Evolutionary conservation across 2,329 filamentous ascomycete species (phyloP).

Genomic region (Polychaeton citri): DNA sequence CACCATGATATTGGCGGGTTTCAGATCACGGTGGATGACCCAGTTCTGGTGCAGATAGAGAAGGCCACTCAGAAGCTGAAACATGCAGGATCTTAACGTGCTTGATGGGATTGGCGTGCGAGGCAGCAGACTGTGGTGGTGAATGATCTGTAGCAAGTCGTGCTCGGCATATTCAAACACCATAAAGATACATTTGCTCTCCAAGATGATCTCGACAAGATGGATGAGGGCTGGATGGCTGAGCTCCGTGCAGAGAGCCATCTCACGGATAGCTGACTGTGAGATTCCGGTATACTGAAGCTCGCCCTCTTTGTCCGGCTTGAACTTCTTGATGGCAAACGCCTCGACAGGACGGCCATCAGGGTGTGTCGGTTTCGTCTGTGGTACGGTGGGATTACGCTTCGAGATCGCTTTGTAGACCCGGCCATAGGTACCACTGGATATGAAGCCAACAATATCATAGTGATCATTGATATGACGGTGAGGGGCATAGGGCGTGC

Average conservation of each 20-base stretch:
- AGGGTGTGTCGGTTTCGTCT: slow-evolving; percentile 13
- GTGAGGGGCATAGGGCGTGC: slow-evolving; percentile 49
- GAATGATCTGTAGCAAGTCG: slow-evolving; percentile 92
- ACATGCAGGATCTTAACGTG: slow-evolving; percentile 88
- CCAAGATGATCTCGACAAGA: slow-evolving; percentile 86
- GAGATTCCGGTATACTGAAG: slow-evolving; percentile 96
- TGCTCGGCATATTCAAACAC: slow-evolving; percentile 98
- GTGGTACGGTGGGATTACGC: slow-evolving; percentile 46
- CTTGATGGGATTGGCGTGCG: slow-evolving; percentile 76
- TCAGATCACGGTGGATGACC: slow-evolving; percentile 93
- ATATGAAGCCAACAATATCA: slow-evolving; percentile 95
- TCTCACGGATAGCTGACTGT: slow-evolving; percentile 91
- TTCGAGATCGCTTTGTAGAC: slow-evolving; percentile 95
- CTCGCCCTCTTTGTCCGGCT: slow-evolving; percentile 96
- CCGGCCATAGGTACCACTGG: slow-evolving; percentile 90
- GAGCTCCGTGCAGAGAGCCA: slow-evolving; percentile 90
- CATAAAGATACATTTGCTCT: slow-evolving; percentile 99
- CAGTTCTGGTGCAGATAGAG: slow-evolving; percentile 93
- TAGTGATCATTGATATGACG: slow-evolving; percentile 86
- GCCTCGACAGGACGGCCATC: slow-evolving; percentile 45
- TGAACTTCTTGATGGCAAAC: slow-evolving; percentile 99
- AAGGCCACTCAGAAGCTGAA: slow-evolving; percentile 86
- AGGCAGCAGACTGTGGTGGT: slow-evolving; percentile 85
- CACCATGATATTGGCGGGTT: slow-evolving; percentile 98
- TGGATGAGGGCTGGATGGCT: slow-evolving; percentile 80